Percentiles rank a stretch among this genome's conserved stretches.
phyloP scores from a whole-genome alignment of 371 early-diverging fungal genomes.

The Syncephalastrum monosporum region DNA sequence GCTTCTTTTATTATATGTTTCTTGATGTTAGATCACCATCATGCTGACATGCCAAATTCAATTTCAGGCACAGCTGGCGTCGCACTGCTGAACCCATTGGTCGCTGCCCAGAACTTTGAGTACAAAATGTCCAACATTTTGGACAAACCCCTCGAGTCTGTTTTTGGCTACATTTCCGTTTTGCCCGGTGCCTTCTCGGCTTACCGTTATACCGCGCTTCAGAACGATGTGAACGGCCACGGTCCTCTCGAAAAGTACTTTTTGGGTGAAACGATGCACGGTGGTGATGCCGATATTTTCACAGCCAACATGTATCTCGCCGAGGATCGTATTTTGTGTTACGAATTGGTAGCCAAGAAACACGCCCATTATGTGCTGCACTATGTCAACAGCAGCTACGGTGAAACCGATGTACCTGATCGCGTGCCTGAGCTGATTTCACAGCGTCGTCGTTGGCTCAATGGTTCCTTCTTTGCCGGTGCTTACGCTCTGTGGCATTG shows the following conservation, averaged over 20 bases:
- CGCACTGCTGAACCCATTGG: conserved; percentile 82
- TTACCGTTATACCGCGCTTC: conserved; percentile 87
- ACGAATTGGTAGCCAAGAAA: conserved; percentile 80
- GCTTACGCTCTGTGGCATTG: conserved; percentile 84
- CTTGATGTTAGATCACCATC: no score
- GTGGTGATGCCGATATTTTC: conserved; percentile 66
- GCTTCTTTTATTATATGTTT: no score
- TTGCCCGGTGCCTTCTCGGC: conserved; percentile 97
- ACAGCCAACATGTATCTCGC: conserved; percentile 79
- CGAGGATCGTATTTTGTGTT: conserved; percentile 88
- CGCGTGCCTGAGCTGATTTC: conserved; percentile 81
- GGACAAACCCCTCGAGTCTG: conserved; percentile 95
- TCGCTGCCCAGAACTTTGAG: conserved; percentile 87
- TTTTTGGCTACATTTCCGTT: conserved; percentile 97
- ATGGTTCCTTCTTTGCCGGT: conserved; percentile 94
- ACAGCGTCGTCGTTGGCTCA: conserved; percentile 89
- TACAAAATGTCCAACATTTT: conserved; percentile 95
- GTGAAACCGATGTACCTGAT: conserved; percentile 89
- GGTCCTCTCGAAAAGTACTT: conserved; percentile 91
- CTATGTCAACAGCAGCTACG: conserved; percentile 67
- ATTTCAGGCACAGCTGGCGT: conserved; percentile 62
- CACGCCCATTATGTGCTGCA: conserved; percentile 68
- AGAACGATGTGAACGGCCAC: conserved; percentile 62
- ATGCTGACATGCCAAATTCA: no score
- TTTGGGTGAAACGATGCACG: conserved; percentile 89